Evolutionary conservation across 1,284 basidiomycete genomes (phyloP), one percentile per base, ranked within the genome.

Genomic region (Pyrrhoderma lamaoense): DNA sequence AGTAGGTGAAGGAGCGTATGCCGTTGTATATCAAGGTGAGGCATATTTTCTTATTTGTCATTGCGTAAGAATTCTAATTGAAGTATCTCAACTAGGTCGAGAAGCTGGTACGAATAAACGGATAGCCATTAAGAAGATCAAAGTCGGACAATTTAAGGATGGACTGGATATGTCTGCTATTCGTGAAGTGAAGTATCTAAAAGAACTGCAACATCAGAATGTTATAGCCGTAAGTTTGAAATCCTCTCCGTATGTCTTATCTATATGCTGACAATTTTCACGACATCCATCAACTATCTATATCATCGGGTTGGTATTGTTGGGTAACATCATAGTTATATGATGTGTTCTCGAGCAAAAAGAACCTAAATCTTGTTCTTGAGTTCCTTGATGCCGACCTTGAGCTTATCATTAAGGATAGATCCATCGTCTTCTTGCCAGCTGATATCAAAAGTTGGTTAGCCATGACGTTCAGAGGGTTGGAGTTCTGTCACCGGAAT

Each of bases 371-470:
- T 65, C 82, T 99, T 42, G 96, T 99, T 19, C 79, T 99, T 19
- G 96, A 99, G 65, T 99, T 95, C 67, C 75, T 99, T 45, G 91
- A 96, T 60, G 94, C 90, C n/a, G 95, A 99, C 68, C 76, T 99
- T 25, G 96, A 99, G 69, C 91, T 91, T 61, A 85, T 99, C 58
- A 97, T 99, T 69, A 93, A 93, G 64, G 94, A 99, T 67, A 79
- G 90, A 42, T 75, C 82, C 2, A 79, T 96, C 46, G 87, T 97
- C 34, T 98, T 99, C 65, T 76, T 93, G 19, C 89, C 92, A 5
- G 89, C 90, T 0, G 95, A 99, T 66, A 95, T 98, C 70, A 99
- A 99, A 69, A 87, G 89, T 61, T 99, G 96, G 96, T 93, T 96
- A 82, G 89, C 89, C 14, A 99, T 99, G 96, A 91, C 90, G 0